Conservation (phyloP, 1,284 basidiomycete genomes). For the Irpex rosettiformis region DNA sequence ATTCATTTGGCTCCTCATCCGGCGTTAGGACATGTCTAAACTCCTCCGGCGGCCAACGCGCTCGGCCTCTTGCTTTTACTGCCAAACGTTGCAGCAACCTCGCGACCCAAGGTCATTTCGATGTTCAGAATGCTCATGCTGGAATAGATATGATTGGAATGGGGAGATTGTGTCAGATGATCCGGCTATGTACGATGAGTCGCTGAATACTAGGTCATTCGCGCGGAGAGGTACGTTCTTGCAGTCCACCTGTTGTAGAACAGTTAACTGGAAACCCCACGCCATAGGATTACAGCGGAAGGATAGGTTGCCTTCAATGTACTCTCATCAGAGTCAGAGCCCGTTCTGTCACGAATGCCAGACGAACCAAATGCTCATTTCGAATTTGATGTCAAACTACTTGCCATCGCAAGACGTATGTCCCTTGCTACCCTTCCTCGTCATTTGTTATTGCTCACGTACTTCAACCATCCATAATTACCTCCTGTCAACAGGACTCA, state of each 20-base stretch:
- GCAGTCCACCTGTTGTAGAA: neutral
- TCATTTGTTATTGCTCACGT: neutral
- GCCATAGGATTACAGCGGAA: constrained; percentile 61
- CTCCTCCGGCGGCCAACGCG: constrained; percentile 33
- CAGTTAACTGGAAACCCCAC: neutral
- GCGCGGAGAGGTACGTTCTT: constrained; percentile 62
- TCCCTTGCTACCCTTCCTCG: neutral
- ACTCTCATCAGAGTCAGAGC: constrained; percentile 34
- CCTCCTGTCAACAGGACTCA: constrained; percentile 49
- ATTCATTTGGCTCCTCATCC: neutral
- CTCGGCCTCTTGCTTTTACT: constrained; percentile 60
- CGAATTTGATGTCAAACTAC: constrained; percentile 86
- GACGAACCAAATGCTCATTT: constrained; percentile 85
- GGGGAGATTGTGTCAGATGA: constrained; percentile 81
- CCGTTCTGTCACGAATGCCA: constrained; percentile 85
- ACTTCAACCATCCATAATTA: constrained; percentile 3
- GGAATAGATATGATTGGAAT: constrained; percentile 64
- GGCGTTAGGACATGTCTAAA: constrained; percentile 20
- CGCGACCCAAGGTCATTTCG: constrained; percentile 53
- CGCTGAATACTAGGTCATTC: constrained; percentile 69
- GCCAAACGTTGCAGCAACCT: constrained; percentile 46
- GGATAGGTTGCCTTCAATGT: constrained; percentile 59
- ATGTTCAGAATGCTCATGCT: constrained; percentile 65
- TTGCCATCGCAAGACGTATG: constrained; percentile 63
- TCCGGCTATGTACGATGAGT: constrained; percentile 83